A percentile compares a stretch with the other conserved stretches of the same genome.
Evolutionary conservation across 345 rosid genomes (phyloP).

Genomic region (Bretschneidera sinensis): DNA sequence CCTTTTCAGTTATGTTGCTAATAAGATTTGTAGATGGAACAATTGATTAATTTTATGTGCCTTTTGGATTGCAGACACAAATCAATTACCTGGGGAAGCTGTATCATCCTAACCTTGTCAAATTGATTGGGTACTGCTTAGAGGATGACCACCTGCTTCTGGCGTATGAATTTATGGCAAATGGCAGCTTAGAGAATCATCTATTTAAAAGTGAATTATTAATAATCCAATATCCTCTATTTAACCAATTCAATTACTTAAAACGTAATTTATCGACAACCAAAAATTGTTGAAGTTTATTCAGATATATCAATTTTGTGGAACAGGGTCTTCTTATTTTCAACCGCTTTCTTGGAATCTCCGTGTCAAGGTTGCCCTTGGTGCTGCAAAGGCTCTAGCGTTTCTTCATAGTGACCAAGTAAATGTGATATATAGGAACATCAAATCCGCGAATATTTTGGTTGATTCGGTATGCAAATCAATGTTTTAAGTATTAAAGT

Average conservation of each 20-base stretch:
- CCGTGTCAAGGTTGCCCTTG: constrained; percentile 79
- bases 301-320: constrained; percentile 3
- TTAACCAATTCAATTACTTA: not conserved
- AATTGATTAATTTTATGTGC: constrained; percentile 11
- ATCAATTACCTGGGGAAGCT: constrained; percentile 83
- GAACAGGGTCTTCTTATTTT: constrained; percentile 48
- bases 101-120: constrained; percentile 79
- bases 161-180: constrained; percentile 90
- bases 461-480: constrained; percentile 56
- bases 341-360: constrained; percentile 86
- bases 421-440: constrained; percentile 88
- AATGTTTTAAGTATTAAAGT: not conserved
- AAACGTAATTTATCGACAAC: not conserved
- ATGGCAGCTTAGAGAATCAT: constrained; percentile 94
- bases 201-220: constrained; percentile 63
- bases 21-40: no score
- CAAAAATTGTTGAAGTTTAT: not conserved
- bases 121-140: constrained; percentile 81
- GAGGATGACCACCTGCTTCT: constrained; percentile 93
- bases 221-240: not conserved
- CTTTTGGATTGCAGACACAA: constrained; percentile 53
- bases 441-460: constrained; percentile 77
- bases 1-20: no score
- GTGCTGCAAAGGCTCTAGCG: constrained; percentile 90
- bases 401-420: constrained; percentile 82